Conservation (phyloP, 805 yeast species). For the Cyberlindnera galapagoensis region DNA sequence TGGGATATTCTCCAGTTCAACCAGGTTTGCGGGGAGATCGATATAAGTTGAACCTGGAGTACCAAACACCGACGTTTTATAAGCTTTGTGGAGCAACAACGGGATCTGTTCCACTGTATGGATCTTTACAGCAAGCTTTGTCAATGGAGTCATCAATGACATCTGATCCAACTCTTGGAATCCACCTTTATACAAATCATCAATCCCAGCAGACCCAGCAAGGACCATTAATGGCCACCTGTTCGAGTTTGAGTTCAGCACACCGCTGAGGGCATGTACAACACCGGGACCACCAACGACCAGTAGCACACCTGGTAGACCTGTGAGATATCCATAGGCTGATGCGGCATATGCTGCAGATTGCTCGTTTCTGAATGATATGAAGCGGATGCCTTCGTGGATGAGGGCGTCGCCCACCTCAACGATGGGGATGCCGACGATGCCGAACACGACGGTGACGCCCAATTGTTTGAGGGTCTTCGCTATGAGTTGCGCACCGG, state of each 20-base stretch:
- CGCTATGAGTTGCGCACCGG: slow-evolving; percentile 46
- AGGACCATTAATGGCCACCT: slow-evolving; percentile 60
- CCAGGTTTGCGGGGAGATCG: slow-evolving; percentile 59
- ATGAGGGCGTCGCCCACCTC: slow-evolving; percentile 61
- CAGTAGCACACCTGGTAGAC: slow-evolving; percentile 57
- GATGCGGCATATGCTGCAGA: slow-evolving; percentile 75
- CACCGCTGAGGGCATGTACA: slow-evolving; percentile 61
- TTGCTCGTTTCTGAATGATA: slow-evolving; percentile 65
- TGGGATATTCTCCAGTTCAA: slow-evolving; percentile 22
- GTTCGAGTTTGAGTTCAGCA: slow-evolving; percentile 55
- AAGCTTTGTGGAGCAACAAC: slow-evolving; percentile 38
- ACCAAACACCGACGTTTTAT: slow-evolving; percentile 38
- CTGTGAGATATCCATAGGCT: slow-evolving; percentile 59
- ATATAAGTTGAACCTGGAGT: slow-evolving; percentile 57
- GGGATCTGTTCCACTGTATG: slow-evolving; percentile 30
- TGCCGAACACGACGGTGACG: slow-evolving; percentile 54
- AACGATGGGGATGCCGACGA: slow-evolving; percentile 72
- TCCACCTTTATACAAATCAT: slow-evolving; percentile 49
- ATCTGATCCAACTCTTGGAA: slow-evolving; percentile 71
- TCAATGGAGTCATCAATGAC: slow-evolving; percentile 37
- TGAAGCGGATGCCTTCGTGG: slow-evolving; percentile 45
- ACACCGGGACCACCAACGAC: slow-evolving; percentile 78
- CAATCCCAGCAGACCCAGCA: slow-evolving; percentile 53
- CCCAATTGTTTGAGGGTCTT: slow-evolving; percentile 40
- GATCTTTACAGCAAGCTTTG: slow-evolving; percentile 48